phyloP scores from a whole-genome alignment of 2,329 filamentous ascomycete species.

The Phoma sp. region DNA sequence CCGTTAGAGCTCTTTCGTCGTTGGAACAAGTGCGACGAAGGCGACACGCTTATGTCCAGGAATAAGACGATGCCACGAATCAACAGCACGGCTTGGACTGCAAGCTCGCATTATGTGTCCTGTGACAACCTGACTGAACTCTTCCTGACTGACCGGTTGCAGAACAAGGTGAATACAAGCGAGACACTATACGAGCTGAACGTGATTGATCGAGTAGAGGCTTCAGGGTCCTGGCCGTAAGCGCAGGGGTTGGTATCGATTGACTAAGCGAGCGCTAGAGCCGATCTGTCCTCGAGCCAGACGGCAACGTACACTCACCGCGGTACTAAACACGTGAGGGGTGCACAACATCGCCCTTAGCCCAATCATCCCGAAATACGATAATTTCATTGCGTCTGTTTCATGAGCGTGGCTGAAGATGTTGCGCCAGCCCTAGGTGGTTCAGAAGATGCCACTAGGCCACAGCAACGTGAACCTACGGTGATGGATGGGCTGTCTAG shows the following conservation, averaged over 20 bases:
- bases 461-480: slow-evolving; percentile 35
- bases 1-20: no score
- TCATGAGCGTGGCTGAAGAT: slow-evolving; percentile 47
- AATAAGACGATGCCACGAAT: neutral
- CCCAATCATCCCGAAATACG: neutral
- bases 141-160: slow-evolving; percentile 1
- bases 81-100: neutral
- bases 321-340: slow-evolving; percentile 25
- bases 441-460: slow-evolving; percentile 43
- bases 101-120: no score
- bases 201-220: neutral
- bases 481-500: slow-evolving; percentile 52
- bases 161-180: neutral
- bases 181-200: neutral
- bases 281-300: slow-evolving; percentile 14
- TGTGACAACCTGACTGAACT: neutral
- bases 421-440: slow-evolving; percentile 46
- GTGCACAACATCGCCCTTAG: slow-evolving; percentile 23
- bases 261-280: slow-evolving; percentile 18
- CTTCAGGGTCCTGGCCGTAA: slow-evolving; percentile 15
- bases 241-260: slow-evolving; percentile 8
- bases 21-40: slow-evolving; percentile 35
- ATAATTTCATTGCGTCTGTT: slow-evolving; percentile 19
- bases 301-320: slow-evolving; percentile 30
- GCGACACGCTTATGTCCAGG: slow-evolving; percentile 19